phyloP scores from a whole-genome alignment of 306 rosid species.

The Cucumis cinereus region DNA sequence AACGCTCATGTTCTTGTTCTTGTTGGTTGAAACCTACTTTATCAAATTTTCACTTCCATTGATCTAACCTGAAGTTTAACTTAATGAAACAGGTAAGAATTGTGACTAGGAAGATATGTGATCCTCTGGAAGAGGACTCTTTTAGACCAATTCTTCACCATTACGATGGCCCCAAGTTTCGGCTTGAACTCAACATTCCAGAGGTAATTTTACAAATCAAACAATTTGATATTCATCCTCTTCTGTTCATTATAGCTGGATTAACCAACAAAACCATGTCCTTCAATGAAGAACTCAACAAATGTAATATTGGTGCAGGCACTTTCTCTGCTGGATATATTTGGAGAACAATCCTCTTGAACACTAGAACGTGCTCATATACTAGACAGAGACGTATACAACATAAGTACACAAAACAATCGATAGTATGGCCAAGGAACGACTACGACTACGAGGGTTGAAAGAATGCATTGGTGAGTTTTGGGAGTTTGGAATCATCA shows the following conservation, averaged over 20 bases:
- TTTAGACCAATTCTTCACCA: conserved; percentile 97
- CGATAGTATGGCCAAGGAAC: background rate
- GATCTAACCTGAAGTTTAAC: background rate
- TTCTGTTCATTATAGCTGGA: background rate
- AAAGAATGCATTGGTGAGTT: background rate
- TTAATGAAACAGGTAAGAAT: conserved; percentile 43
- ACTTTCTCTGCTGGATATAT: conserved; percentile 72
- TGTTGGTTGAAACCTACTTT: background rate
- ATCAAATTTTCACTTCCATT: background rate
- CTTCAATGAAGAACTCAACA: background rate
- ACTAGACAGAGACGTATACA: background rate
- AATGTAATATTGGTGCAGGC: conserved; percentile 34
- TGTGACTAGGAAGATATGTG: conserved; percentile 66
- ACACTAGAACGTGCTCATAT: background rate
- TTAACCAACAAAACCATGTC: background rate
- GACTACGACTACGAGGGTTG: background rate
- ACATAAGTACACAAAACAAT: background rate
- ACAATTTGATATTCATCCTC: background rate
- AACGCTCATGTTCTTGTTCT: background rate
- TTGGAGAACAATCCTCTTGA: conserved; percentile 51
- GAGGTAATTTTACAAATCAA: conserved; percentile 36
- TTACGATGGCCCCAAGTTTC: conserved; percentile 90
- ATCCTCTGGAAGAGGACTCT: conserved; percentile 86
- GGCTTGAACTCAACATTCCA: conserved; percentile 66
- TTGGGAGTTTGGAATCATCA: background rate